phyloP scores from a whole-genome alignment of 768 basidiomycete genomes.

The Mycena indigotica region DNA sequence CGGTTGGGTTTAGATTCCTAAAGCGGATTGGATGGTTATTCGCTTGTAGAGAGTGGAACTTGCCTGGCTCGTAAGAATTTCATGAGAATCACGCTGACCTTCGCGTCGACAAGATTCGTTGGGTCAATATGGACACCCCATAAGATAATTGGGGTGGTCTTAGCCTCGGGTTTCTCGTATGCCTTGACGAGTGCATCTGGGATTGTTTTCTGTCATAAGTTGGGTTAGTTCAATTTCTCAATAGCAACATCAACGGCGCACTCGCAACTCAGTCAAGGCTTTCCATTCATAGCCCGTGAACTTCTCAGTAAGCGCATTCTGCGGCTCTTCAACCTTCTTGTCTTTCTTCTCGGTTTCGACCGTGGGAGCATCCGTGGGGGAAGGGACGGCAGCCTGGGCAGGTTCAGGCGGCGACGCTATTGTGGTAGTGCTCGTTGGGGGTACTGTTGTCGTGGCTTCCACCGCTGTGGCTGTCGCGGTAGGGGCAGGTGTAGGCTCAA shows the following conservation, averaged over 20 bases:
- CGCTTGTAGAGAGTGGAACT: constrained; percentile 1
- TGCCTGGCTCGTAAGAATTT: constrained; percentile 82
- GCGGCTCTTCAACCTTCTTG: constrained; percentile 48
- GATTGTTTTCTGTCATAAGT: constrained; percentile 49
- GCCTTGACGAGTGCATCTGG: constrained; percentile 35
- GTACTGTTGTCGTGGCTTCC: constrained; percentile 14
- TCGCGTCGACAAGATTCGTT: constrained; percentile 53
- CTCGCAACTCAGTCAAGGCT: constrained; percentile 69
- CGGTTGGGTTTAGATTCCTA: constrained; percentile 16
- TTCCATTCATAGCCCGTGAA: constrained; percentile 77
- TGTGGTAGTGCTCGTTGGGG: constrained; percentile 16
- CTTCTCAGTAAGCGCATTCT: constrained; percentile 66
- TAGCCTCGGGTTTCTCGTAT: constrained; percentile 58
- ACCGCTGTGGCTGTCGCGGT: constrained; percentile 16
- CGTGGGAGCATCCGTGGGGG: constrained; percentile 9
- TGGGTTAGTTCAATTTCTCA: constrained; percentile 31
- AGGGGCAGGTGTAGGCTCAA: constrained; percentile 13
- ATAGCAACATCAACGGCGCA: constrained; percentile 31
- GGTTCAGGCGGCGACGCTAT: constrained; percentile 15
- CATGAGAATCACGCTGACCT: constrained; percentile 74
- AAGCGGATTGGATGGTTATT: neutral
- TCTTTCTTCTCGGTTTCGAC: constrained; percentile 10
- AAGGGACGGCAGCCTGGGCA: constrained; percentile 11
- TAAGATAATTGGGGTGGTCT: constrained; percentile 52
- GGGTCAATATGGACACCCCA: constrained; percentile 80